Base-by-base conservation (phyloP, 2,329 filamentous ascomycete species). In the Dothideomycetes sp. region DNA sequence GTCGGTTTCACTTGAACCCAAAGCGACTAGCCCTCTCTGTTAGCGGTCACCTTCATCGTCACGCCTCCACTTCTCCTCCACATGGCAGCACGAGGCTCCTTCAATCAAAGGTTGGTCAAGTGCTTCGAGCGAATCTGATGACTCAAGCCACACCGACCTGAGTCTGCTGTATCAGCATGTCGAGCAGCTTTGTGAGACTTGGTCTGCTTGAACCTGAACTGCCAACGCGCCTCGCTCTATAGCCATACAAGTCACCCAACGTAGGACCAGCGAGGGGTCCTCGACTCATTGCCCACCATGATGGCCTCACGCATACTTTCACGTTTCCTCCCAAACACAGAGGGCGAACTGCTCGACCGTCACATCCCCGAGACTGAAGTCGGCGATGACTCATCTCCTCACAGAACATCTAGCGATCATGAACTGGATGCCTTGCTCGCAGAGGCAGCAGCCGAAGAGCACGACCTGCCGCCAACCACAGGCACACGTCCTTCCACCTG, bases 371-470 rank as follows among this genome's bases (percentile, higher is more conserved):
- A 62, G 63, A 34, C 57, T 67, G 37, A 69, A 69, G 44, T 67
- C 70, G 47, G 66, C 68, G 55, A 70, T 66, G 22, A 27, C 7
- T 7, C 22, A 12, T 7, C 7, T 12, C 31, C 45, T 45, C 27
- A 16, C n/a, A 60, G 45, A 62, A 65, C 71, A 29, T 71, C 77
- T 46, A 68, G 71, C 45, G 70, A 73, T 36, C 66, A 72, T 33
- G 71, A 77, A 50, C 64, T 77, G 18, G 70, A 76, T 42, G 66
- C 72, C 36, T 62, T 74, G 36, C 60, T 77, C 17, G 69, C 66
- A 30, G 66, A 76, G 49, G 66, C 63, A 12, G 57, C 62, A 14
- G 38, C 30, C 7, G 37, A 40, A 14, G 29, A 37, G 10, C 34
- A 40, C 18, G 47, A 49, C 19, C 31, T 37, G 4, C 22, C 22